Evolutionary conservation across 1,139 yeast species (phyloP), one percentile per base, ranked within the genome.

Genomic region (Candida tropicalis): DNA sequence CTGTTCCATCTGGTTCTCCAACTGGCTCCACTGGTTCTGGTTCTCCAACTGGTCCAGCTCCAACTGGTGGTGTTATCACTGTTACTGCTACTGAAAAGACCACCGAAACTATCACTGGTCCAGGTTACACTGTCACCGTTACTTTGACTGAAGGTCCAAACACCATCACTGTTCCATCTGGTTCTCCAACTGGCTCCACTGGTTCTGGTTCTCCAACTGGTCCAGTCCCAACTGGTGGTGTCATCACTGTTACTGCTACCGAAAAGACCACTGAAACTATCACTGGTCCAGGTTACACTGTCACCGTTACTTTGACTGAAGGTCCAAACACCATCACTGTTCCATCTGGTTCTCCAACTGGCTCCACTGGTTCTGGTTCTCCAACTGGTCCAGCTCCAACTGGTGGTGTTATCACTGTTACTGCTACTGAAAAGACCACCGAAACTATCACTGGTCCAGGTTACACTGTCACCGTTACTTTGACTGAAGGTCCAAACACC

Each of bases 381-480:
- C 28, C 38, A 35, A 36, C 39, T 18, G 39, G 39, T 36, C 32
- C 38, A 36, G 5, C 33, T n/a, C n/a, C 22, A 25, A 7, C 18
- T 18, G 39, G 39, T 18, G 27, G 12, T 24, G 27, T 34, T 13
- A 11, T 20, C 10, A 27, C 33, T 6, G 26, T 36, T 12, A 27
- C 39, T 27, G 27, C 18, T 1, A 18, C 33, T 36, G 26, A 18
- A 27, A 11, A 35, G 23, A 35, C 38, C 15, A 12, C 11, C 15
- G 22, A 15, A 13, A 23, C 38, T 2, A 24, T 24, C 4, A 11
- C 40, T 28, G 39, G 39, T 36, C 7, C 25, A 15, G 33, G 31
- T 24, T 24, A 26, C 17, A 22, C 32, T 15, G 17, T 31, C 32
- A 33, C 37, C 15, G 20, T 34, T 24, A 18, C 39, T 16, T 22